phyloP scores from a whole-genome alignment of 2,329 filamentous ascomycete genomes.

The Colletotrichum sp. region DNA sequence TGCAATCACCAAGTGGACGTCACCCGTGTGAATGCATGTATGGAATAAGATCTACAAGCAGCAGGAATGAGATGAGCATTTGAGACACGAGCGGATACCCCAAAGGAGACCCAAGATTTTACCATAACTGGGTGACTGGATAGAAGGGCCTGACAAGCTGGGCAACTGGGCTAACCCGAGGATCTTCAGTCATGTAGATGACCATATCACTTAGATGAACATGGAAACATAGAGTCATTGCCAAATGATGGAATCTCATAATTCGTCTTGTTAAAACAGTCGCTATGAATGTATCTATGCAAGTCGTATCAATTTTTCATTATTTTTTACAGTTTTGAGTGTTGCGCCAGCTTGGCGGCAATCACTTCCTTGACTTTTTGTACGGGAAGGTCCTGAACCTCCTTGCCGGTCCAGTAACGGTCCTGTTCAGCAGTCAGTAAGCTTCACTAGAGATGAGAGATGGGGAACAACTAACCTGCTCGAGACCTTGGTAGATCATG shows the following conservation, averaged over 20 bases:
- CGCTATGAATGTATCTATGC: constrained; percentile 14
- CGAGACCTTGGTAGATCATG: constrained; percentile 78
- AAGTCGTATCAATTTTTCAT: neutral
- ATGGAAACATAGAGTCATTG: neutral
- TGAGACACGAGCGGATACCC: neutral
- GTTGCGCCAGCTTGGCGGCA: constrained; percentile 42
- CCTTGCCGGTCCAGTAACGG: constrained; percentile 67
- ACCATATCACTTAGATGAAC: neutral
- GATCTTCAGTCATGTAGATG: neutral
- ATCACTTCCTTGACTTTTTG: constrained; percentile 61
- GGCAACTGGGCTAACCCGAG: neutral
- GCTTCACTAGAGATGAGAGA: neutral
- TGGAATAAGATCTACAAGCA: neutral
- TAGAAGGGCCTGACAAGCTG: neutral
- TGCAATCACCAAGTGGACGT: neutral
- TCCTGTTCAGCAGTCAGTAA: constrained; percentile 32
- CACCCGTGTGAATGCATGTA: neutral
- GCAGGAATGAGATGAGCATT: neutral
- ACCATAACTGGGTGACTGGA: neutral
- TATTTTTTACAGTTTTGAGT: constrained; percentile 29
- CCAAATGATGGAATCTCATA: neutral
- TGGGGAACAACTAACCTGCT: constrained; percentile 51
- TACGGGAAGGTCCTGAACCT: constrained; percentile 63
- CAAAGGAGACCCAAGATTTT: neutral
- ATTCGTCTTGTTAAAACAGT: neutral